Base-by-base conservation (phyloP, 768 basidiomycete genomes). In the Cyathus striatus region DNA sequence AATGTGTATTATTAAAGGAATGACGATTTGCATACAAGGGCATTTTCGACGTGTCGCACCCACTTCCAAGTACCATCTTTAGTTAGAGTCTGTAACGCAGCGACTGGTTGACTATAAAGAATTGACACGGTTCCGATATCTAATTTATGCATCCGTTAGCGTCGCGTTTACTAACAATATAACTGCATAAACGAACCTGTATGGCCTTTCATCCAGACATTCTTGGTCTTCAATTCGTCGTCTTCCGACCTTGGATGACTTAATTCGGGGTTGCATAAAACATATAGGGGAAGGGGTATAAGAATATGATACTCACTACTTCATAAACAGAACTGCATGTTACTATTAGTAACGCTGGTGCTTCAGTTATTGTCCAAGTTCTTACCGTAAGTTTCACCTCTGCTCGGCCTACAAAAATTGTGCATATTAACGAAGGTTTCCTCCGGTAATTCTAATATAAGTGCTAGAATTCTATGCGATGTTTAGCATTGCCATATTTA, bases 191-290 rank as follows among this genome's bases (percentile, higher is more conserved):
- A 34, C 44, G 3, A 41, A 69, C 73, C 73, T 3, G 69, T 69
- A 40, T 75, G 75, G 3, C 75, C 75, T 46, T 76, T 75, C 17
- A 75, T 50, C 73, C 73, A 76, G 3, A 76, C 70, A 33, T 70
- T 61, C 17, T 69, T 70, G 0, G 69, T 61, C 38, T 64, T 64
- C 21, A 46, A 41, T 47, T 75, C 73, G 3, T 74, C 72, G 16
- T 69, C 69, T 18, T 61, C 48, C 2, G 64, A 55, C 18, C 70
- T 66, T 5, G 69, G 70, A 47, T 65, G 69, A 50, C 72, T 74
- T 18, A 22, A 7, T 4, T 12, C 38, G 14, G 7, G 12, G 13
- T 5, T 22, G 14, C 6, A n/a, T 25, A 14, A 43, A 9, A 13
- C 22, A 6, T 14, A 4, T 36, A 2, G 18, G 24, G 22, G 16